Evolutionary conservation across 345 rosid genomes (phyloP), one percentile per base, ranked within the genome.

Genomic region (Murraya paniculata): DNA sequence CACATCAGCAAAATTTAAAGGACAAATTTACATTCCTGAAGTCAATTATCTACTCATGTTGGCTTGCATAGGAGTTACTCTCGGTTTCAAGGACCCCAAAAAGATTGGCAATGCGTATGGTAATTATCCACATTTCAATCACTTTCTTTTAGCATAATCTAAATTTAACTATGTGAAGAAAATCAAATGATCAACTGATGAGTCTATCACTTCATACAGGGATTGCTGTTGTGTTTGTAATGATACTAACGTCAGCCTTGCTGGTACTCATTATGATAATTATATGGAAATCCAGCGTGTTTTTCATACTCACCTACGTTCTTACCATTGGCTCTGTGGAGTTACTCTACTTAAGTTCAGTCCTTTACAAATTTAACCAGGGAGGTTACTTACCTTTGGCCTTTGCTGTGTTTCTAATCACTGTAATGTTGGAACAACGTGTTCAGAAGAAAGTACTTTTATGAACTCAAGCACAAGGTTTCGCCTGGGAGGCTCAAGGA

Each of bases 31-130:
- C 62, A 80, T 89, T 5, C 92, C 92, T 0, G 91, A 89, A 66
- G 36, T 88, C 50, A 89, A 91, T 73, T 81, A 80, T 58, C 58
- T 89, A 2, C 83, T 91, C 5, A 91, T 86, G 90, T 2, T 91
- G 3, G 89, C 90, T 41, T 85, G 88, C 24, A 65, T 86, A 0
- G 85, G 76, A 0, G 86, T 88, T 74, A 91, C 89, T 6, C 70
- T 82, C 30, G 88, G 89, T n/a, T 86, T 89, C 82, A 79, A 53
- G 73, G 83, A 80, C 61, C 86, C 90, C 0, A 62, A 31, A 28
- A 79, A 79, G 65, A 86, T 89, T 9, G 88, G 89, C 82, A 83
- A 91, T 45, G 92, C 92, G 3, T 89, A 88, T 45, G 94, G 94
- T 89, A 85, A 18, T 18, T 3, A 82, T 25, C 10, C 39, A 6